Base-by-base conservation (phyloP, 2,329 filamentous ascomycete species). In the Paecilomyces sp. region DNA sequence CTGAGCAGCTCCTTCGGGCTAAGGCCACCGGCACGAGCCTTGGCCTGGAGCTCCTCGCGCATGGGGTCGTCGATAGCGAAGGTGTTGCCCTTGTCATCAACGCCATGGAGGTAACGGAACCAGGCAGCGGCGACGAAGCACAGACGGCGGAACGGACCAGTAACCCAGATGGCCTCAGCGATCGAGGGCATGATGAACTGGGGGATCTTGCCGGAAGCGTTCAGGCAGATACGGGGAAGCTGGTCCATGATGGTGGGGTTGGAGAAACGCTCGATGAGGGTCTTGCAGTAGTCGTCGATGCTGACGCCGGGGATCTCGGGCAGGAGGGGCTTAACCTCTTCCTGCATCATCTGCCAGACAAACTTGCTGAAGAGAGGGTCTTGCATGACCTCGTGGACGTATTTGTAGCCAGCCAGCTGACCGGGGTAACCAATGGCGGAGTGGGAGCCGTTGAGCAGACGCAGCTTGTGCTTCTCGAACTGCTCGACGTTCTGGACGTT, bases 211-310 rank as follows among this genome's bases (percentile, higher is more conserved):
- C 81, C 81, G 5, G 80, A 82, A 24, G 76, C 80, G 67, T 79
- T 79, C 24, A 83, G 76, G 61, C 78, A 79, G 61, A 83, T 72
- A 41, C 81, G 81, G 47, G 79, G 77, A 58, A 83, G 74, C 71
- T 82, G 80, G 61, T 83, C 81, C 79, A 78, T 81, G 66, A 83
- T 82, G 58, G 80, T 82, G 0, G 81, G 80, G 78, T 83, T 83
- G 67, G 79, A 78, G 74, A 83, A 83, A 41, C 81, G 81, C 69
- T 81, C 79, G 61, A 83, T 77, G 53, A 83, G 77, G 0, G 80
- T 83, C 61, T 76, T 71, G 74, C 79, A 81, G 71, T 83, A 83
- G 64, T 79, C 64, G 63, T 83, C 80, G 57, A 83, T 78, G 65
- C 81, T 70, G 61, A 83, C 80, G 41, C 79, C 81, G 0, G 75